Base-by-base conservation (phyloP, 2,329 filamentous ascomycete species). In the Cladophialophora carrionii region DNA sequence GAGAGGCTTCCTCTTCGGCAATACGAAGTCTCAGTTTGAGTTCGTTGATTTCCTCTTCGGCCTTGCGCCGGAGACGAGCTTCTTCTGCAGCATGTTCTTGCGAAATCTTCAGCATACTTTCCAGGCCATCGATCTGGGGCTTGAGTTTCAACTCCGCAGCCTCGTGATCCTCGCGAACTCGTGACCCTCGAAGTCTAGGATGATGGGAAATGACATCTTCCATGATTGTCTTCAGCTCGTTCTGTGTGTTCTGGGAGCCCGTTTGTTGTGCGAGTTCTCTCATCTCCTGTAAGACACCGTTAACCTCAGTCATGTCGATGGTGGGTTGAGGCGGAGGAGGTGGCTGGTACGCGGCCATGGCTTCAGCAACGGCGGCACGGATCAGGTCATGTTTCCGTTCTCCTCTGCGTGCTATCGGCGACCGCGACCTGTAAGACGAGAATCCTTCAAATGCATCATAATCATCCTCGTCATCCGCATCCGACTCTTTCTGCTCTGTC, bases 391-490 rank as follows among this genome's bases (percentile, higher is more conserved):
- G 63, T 60, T 61, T 62, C 71, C 87, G 91, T 72, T 88, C 88
- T 73, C 96, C 92, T 67, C 88, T 85, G 67, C 74, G 75, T 34
- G 74, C 74, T 63, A 86, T 85, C 20, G 92, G 91, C 71, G 93
- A 97, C 71, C 88, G 83, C 5, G 90, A 90, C 58, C 91, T 88
- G 74, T 87, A 83, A 68, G 83, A 79, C 65, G 79, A 70, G 71
- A 74, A 76, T 63, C 88, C 72, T 43, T 79, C 70, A 53, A 63
- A 69, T 3, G 69, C 80, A 49, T 81, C 78, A 46, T 85, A 90
- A 24, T 96, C 92, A 70, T 96, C 93, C 74, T 96, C 92, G 68
- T 96, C 93, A 75, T 98, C 94, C 10, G 95, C 94, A 78, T 98
- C 95, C 74, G 94, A 97, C 65, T 96, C 88, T 61, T 78, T 79